Conservation (phyloP, 2,329 filamentous ascomycete species). For the Clonostachys solani region DNA sequence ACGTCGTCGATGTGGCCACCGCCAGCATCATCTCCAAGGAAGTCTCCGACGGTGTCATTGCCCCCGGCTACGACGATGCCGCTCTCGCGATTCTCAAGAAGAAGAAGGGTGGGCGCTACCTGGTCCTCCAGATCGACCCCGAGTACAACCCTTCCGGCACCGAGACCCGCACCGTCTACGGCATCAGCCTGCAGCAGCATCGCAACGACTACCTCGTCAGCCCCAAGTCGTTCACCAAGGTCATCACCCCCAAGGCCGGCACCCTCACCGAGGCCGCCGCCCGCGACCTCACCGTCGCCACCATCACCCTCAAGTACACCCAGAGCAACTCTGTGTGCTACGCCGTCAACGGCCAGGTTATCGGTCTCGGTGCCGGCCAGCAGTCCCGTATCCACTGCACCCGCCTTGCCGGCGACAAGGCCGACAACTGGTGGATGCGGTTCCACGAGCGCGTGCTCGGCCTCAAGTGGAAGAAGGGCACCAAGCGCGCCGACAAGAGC, state of each 20-base stretch:
- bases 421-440: slow-evolving; percentile 99
- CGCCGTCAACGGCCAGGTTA: slow-evolving; percentile 85
- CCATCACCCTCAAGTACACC: slow-evolving; percentile 97
- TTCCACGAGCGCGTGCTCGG: slow-evolving; percentile 86
- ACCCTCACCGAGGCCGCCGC: slow-evolving; percentile 75
- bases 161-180: slow-evolving; percentile 86
- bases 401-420: slow-evolving; percentile 93
- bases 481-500: slow-evolving; percentile 94
- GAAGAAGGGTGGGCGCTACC: slow-evolving; percentile 98
- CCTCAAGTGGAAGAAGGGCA: slow-evolving; percentile 96
- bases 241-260: slow-evolving; percentile 80
- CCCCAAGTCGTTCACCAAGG: slow-evolving; percentile 77
- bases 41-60: slow-evolving; percentile 95
- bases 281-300: slow-evolving; percentile 89
- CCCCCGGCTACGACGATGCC: slow-evolving; percentile 78
- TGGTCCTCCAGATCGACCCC: slow-evolving; percentile 91
- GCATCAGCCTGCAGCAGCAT: slow-evolving; percentile 81
- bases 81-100: slow-evolving; percentile 90
- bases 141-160: slow-evolving; percentile 76
- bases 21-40: slow-evolving; percentile 98
- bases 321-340: slow-evolving; percentile 99
- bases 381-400: slow-evolving; percentile 99
- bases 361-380: slow-evolving; percentile 93
- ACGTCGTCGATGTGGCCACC: slow-evolving; percentile 85
- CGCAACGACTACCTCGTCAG: slow-evolving; percentile 89